Base-by-base conservation (phyloP, 257 asterid genomes). In the Nicotiana obtusifolia region DNA sequence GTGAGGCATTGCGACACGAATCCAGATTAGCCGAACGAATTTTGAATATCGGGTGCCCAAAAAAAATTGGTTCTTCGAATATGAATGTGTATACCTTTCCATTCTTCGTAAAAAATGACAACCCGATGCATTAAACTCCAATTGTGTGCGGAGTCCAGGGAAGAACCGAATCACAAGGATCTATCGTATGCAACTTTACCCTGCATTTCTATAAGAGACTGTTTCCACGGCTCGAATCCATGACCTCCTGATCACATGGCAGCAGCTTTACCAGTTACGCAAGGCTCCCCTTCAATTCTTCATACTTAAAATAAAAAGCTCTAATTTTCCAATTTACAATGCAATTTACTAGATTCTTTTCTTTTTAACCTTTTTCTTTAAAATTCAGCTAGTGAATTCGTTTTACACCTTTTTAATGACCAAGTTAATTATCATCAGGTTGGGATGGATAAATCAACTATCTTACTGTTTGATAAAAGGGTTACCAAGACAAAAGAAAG, bases 401-500 rank as follows among this genome's bases (percentile, higher is more conserved):
- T 33, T 67, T 33, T 4, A 35, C 31, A 19, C 30, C 1, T 44
- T 73, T 69, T 15, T 20, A 68, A 37, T 20, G 11, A 41, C 57
- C 78, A 41, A 41, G 49, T 41, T 41, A 4, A 9, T 69, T 7
- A 5, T 64, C 2, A 37, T 17, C 81, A 84, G 86, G 83, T 71
- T 64, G 71, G 49, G 33, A 80, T 41, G 77, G 81, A 80, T 62
- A 62, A 64, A 33, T 61, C 60, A 52, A 76, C 16, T 10, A 13
- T 78, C 11, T 59, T 28, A 52, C 64, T 56, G 15, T 64, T 17
- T 62, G 41, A 26, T 69, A n/a, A 33, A 75, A 71, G 1, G n/a
- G 16, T 4, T 3, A 7, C 80, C 26, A 14, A 5, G 11, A n/a
- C 78, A 47, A 71, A 66, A n/a, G 82, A 49, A 41, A 17, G 57